Conservation (phyloP, 179 eudicot genomes). For the Actinidia arguta region DNA sequence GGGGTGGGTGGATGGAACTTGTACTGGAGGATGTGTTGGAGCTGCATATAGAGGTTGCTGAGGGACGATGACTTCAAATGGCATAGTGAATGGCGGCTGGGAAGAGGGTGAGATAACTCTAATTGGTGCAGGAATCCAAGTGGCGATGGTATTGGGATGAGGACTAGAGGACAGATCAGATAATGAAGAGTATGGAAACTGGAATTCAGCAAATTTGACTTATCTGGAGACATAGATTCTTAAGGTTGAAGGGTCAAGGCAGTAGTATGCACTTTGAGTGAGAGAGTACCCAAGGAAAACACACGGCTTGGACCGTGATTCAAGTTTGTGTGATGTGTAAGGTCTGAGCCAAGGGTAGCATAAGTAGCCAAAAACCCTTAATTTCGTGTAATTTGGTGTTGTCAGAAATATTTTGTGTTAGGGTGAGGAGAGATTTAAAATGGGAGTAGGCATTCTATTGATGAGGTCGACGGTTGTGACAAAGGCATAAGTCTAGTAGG, state of each 20-base stretch:
- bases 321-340: not conserved
- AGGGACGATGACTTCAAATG: not conserved
- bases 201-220: not conserved
- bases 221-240: not conserved
- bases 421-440: not conserved
- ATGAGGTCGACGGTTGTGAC: not conserved
- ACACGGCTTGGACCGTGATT: not conserved
- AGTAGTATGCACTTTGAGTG: not conserved
- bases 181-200: not conserved
- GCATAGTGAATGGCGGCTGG: too few relatives aligned
- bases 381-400: not conserved
- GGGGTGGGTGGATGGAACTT: too few relatives aligned
- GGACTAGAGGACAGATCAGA: too few relatives aligned
- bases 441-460: not conserved
- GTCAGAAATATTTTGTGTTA: not conserved
- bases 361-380: not conserved
- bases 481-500: not conserved
- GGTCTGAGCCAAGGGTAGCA: not conserved
- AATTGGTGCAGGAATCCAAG: too few relatives aligned
- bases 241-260: not conserved
- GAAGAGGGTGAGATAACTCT: too few relatives aligned
- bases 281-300: conserved; percentile 8
- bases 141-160: too few relatives aligned
- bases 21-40: not conserved
- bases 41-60: too few relatives aligned